Evolutionary conservation across 768 basidiomycete species (phyloP).

Genomic region (Butyriboletus loyo): DNA sequence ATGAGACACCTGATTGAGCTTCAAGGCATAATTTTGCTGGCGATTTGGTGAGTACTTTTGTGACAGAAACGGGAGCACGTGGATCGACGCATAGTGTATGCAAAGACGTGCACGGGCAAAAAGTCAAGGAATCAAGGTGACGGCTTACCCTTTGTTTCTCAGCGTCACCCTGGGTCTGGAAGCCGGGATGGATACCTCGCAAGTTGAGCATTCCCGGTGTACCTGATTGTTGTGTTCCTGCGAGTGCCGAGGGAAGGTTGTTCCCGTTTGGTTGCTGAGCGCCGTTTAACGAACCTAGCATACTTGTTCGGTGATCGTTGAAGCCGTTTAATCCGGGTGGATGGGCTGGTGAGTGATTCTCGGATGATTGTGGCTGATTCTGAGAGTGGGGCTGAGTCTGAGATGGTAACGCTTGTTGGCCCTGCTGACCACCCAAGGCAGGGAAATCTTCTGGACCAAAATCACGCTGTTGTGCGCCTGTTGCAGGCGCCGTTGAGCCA

Average conservation of each 20-base stretch:
- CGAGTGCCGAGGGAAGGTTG: conserved; percentile 28
- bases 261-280: conserved; percentile 21
- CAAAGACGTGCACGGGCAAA: conserved; percentile 2
- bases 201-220: conserved; percentile 71
- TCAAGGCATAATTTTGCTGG: conserved; percentile 59
- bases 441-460: conserved; percentile 91
- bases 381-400: conserved; percentile 30
- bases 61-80: background rate
- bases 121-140: background rate
- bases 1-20: conserved; percentile 59
- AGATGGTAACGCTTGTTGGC: conserved; percentile 24
- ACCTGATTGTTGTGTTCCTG: conserved; percentile 45
- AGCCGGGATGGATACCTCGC: conserved; percentile 39
- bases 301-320: conserved; percentile 48
- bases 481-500: conserved; percentile 18
- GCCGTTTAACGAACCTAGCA: conserved; percentile 49
- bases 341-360: conserved; percentile 40
- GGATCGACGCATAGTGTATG: background rate
- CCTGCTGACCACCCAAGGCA: conserved; percentile 69
- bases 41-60: conserved; percentile 6
- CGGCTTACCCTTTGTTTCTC: conserved; percentile 68
- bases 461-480: conserved; percentile 25
- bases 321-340: conserved; percentile 82
- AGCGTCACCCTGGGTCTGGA: conserved; percentile 57
- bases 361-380: conserved; percentile 31